Conservation (phyloP, 495 filamentous ascomycete species). For the Xylaria nigripes region DNA sequence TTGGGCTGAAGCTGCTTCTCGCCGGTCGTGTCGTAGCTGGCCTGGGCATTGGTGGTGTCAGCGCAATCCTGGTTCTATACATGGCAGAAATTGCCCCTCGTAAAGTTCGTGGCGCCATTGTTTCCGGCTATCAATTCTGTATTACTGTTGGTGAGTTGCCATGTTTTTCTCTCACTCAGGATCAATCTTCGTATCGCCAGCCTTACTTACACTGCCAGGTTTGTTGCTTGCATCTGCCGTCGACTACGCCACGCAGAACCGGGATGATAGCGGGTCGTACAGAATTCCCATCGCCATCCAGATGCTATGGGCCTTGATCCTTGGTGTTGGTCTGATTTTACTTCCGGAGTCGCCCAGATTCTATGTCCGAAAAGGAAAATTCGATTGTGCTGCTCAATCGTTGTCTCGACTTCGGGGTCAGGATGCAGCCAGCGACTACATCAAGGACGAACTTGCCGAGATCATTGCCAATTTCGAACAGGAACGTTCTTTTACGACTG, state of each 20-base stretch:
- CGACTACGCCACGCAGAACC: conserved; percentile 58
- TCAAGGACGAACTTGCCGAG: conserved; percentile 66
- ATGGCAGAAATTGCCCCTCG: conserved; percentile 64
- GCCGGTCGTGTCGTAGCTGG: conserved; percentile 65
- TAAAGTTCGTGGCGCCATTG: conserved; percentile 65
- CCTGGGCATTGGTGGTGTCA: conserved; percentile 67
- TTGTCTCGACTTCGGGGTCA: conserved; percentile 63
- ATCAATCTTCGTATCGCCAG: background rate
- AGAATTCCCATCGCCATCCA: conserved; percentile 66
- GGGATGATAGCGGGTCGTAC: conserved; percentile 56
- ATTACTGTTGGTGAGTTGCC: conserved; percentile 53
- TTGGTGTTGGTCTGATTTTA: conserved; percentile 50
- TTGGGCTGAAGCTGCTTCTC: conserved; percentile 46
- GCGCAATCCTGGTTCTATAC: conserved; percentile 67
- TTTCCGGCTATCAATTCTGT: conserved; percentile 70
- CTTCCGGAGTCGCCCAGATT: conserved; percentile 76
- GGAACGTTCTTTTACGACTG: conserved; percentile 57
- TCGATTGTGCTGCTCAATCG: conserved; percentile 51
- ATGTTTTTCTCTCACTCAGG: background rate
- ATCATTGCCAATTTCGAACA: conserved; percentile 79
- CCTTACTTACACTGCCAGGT: conserved; percentile 3
- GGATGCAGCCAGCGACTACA: conserved; percentile 50
- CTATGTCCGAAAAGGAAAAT: conserved; percentile 65
- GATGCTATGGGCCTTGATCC: conserved; percentile 61
- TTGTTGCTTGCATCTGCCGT: conserved; percentile 66